phyloP scores from a whole-genome alignment of 352 stramenopile genomes.

The Phytophthora pseudosyringae region DNA sequence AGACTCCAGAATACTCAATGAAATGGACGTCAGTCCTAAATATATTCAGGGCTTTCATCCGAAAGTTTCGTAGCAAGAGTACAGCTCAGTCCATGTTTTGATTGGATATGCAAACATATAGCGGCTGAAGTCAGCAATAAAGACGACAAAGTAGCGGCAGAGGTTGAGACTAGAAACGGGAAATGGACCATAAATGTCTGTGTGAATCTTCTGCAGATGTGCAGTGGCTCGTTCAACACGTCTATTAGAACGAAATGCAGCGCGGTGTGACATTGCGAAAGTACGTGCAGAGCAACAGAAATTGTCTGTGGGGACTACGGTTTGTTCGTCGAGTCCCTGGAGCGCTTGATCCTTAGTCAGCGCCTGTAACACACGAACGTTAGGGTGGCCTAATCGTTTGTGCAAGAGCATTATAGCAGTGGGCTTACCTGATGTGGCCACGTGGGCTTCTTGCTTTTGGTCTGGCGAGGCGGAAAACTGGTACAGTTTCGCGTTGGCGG shows the following conservation, averaged over 20 bases:
- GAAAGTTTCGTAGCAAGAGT: no score
- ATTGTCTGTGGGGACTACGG: no score
- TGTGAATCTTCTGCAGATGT: slow-evolving; percentile 10
- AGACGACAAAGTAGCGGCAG: slow-evolving; percentile 12
- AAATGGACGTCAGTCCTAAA: no score
- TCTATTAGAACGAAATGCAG: slow-evolving; percentile 5
- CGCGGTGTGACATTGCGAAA: background rate
- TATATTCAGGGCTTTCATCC: no score
- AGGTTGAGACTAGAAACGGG: slow-evolving; percentile 10
- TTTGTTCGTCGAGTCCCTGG: no score
- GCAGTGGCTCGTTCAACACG: background rate
- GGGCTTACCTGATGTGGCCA: background rate
- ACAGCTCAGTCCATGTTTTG: no score
- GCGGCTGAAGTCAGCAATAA: slow-evolving; percentile 4
- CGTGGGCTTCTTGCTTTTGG: no score
- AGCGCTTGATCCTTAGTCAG: background rate
- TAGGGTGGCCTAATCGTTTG: no score
- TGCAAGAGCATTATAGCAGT: background rate
- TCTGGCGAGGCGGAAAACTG: no score
- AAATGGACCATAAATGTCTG: slow-evolving; percentile 13
- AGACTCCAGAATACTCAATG: no score
- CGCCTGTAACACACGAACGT: background rate
- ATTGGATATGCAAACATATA: slow-evolving; percentile 10
- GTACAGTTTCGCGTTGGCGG: no score
- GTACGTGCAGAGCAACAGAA: background rate